phyloP scores from a whole-genome alignment of 331 rosid species.

The Acacia concinna region DNA sequence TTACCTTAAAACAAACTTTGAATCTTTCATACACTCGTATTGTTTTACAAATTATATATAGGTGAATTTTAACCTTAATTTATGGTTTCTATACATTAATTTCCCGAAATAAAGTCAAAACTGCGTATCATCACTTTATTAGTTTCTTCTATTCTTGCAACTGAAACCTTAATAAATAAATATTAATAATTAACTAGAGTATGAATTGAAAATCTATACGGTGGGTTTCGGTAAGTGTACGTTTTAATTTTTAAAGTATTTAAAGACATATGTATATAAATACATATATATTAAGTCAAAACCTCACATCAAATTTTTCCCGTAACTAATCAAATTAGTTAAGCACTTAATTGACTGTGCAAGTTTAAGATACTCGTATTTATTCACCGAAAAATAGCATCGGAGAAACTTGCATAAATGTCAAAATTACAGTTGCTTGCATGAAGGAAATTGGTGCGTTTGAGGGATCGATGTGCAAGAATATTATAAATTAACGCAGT shows the following conservation, averaged over 20 bases:
- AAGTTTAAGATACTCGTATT: not conserved
- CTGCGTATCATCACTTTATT: not conserved
- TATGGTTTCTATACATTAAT: not conserved
- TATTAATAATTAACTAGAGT: not conserved
- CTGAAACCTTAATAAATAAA: not conserved
- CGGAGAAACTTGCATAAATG: not conserved
- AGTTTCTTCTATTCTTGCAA: not conserved
- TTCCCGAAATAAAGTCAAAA: not conserved
- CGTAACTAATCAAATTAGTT: not conserved
- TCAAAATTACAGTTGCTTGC: conserved; percentile 7
- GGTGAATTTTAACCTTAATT: not conserved
- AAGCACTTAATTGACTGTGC: not conserved
- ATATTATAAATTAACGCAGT: conserved; percentile 40
- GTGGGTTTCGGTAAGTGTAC: not conserved
- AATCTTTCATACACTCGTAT: not conserved
- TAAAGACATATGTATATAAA: too few relatives aligned
- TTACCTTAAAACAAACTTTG: not conserved
- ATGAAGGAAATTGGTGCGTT: not conserved
- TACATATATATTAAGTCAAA: not conserved
- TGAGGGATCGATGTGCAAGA: conserved; percentile 8
- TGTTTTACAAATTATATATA: not conserved
- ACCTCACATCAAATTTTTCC: not conserved
- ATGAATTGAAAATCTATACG: not conserved
- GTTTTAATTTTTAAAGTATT: not conserved
- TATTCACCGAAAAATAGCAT: not conserved